phyloP scores from a whole-genome alignment of 768 basidiomycete genomes.

The Lactarius vividus region DNA sequence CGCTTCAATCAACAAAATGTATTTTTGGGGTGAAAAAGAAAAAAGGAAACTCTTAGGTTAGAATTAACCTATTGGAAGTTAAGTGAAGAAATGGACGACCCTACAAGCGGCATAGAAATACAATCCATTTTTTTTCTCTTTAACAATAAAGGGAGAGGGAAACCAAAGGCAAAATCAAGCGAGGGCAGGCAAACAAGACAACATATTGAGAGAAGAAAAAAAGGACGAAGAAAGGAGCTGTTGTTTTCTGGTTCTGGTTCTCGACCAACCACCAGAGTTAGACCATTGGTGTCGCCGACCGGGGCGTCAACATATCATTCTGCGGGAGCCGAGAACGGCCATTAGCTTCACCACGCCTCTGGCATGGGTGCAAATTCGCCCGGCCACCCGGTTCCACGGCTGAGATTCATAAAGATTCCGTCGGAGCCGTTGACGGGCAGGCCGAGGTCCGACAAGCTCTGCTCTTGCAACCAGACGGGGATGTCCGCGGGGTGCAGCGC shows the following conservation, averaged over 20 bases:
- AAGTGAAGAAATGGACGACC: not conserved
- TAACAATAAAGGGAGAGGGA: not conserved
- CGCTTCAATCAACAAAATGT: not conserved
- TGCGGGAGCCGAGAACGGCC: not conserved
- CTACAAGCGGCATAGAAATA: constrained; percentile 3
- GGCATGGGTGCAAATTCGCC: constrained; percentile 75
- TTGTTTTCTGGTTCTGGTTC: not conserved
- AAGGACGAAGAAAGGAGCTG: no score
- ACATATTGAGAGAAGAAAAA: not conserved
- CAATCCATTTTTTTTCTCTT: not conserved
- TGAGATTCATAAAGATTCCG: constrained; percentile 80
- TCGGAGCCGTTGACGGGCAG: constrained; percentile 91
- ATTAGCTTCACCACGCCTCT: constrained; percentile 68
- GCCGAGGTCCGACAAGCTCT: constrained; percentile 88
- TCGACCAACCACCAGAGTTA: not conserved
- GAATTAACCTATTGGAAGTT: constrained; percentile 18
- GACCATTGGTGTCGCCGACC: no score
- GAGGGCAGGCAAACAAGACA: not conserved
- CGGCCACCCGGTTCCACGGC: constrained; percentile 69
- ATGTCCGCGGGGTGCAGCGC: constrained; percentile 74
- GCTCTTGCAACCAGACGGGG: constrained; percentile 91
- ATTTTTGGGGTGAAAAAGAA: not conserved
- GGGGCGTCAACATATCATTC: not conserved
- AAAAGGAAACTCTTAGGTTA: not conserved
- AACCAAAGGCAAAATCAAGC: not conserved